Conservation (phyloP, 805 yeast species). For the Candida xiaguanensis region DNA sequence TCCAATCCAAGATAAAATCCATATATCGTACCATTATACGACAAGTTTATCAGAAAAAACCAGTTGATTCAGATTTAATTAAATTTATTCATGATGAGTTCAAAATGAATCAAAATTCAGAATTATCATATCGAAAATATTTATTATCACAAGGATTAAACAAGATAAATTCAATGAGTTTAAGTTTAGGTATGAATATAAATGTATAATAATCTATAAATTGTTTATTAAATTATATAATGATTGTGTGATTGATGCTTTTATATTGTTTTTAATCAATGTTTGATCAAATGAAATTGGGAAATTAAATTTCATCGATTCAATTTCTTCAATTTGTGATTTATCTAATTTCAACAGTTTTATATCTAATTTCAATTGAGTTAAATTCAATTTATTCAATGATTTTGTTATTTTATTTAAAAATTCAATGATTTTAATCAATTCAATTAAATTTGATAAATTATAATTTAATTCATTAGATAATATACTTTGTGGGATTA, state of each 20-base stretch:
- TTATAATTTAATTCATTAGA: conserved; percentile 19
- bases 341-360: conserved; percentile 8
- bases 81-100: conserved; percentile 33
- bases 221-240: conserved; percentile 6
- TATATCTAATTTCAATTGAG: conserved; percentile 8
- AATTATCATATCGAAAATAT: conserved; percentile 34
- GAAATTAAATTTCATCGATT: conserved; percentile 8
- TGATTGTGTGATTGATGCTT: conserved; percentile 7
- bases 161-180: conserved; percentile 23
- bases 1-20: conserved; percentile 30
- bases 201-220: conserved; percentile 4
- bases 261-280: background rate
- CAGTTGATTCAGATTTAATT: conserved; percentile 27
- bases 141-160: conserved; percentile 32
- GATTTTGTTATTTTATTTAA: conserved; percentile 5
- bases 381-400: conserved; percentile 4
- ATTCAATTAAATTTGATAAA: conserved; percentile 14
- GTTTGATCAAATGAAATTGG: conserved; percentile 6
- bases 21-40: conserved; percentile 33
- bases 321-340: conserved; percentile 12
- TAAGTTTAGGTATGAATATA: conserved; percentile 17
- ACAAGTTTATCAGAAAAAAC: conserved; percentile 33
- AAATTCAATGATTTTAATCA: conserved; percentile 12
- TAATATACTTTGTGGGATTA: conserved; percentile 14
- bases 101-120: conserved; percentile 23